A percentile compares a stretch with the other conserved stretches of the same genome.
These are phyloP conservation scores for Onygenales sp. DNA, from an alignment of 2,329 filamentous ascomycete genomes.

Conservation along the genomic window DNA sequence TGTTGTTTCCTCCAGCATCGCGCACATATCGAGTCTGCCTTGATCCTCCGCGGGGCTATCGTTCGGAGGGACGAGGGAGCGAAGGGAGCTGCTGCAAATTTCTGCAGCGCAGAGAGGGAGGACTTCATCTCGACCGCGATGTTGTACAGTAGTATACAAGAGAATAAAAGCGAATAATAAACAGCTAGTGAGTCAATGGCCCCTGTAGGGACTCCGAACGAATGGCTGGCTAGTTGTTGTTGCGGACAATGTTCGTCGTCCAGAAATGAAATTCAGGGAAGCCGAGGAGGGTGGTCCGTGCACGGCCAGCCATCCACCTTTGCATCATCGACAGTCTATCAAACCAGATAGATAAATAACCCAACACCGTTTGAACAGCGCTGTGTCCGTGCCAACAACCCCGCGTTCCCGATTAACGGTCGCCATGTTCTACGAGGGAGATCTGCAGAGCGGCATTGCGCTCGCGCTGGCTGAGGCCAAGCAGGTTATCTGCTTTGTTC, in stretches of 20 bases:
- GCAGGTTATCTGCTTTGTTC: conserved; percentile 75
- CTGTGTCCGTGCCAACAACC: background rate
- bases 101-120: conserved; percentile 1
- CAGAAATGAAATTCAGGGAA: background rate
- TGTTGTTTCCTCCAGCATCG: conserved; percentile 27
- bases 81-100: conserved; percentile 1
- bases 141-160: background rate
- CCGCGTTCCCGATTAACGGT: conserved; percentile 2
- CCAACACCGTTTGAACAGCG: background rate
- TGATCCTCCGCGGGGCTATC: background rate
- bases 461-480: conserved; percentile 66
- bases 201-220: background rate
- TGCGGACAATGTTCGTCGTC: background rate
- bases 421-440: conserved; percentile 72
- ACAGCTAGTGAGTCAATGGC: background rate
- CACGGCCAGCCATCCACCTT: background rate
- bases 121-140: conserved; percentile 1
- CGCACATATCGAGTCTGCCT: conserved; percentile 23
- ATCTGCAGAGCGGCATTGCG: conserved; percentile 70
- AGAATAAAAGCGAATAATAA: background rate
- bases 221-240: background rate
- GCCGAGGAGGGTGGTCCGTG: conserved; percentile 2
- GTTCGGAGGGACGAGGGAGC: background rate
- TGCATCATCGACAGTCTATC: background rate
- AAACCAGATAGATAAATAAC: background rate